phyloP scores from a whole-genome alignment of 371 early-diverging fungal genomes.

The Rhizopus stolonifer region DNA sequence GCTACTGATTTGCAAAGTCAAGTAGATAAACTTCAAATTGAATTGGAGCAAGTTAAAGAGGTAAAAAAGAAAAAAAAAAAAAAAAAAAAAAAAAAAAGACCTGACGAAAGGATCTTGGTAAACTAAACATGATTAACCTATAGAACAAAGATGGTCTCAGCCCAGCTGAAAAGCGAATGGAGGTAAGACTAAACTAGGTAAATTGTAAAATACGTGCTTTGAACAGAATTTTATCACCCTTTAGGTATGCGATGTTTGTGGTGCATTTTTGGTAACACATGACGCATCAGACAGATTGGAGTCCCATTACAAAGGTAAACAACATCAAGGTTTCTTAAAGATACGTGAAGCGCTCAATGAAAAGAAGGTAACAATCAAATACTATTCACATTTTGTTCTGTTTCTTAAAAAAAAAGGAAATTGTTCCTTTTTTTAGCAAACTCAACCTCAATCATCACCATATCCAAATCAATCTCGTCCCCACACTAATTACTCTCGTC shows the following conservation, averaged over 20 bases:
- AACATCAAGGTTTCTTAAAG: slow-evolving; percentile 83
- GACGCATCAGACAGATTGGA: slow-evolving; percentile 81
- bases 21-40: slow-evolving; percentile 66
- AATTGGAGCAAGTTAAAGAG: slow-evolving; percentile 61
- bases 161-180: slow-evolving; percentile 76
- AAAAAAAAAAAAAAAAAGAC: too few relatives aligned
- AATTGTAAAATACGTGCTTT: background rate
- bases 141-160: slow-evolving; percentile 67
- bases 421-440: slow-evolving; percentile 11
- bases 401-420: too few relatives aligned
- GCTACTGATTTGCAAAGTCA: slow-evolving; percentile 64
- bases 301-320: slow-evolving; percentile 87
- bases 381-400: background rate
- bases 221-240: background rate
- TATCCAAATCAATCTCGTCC: slow-evolving; percentile 21
- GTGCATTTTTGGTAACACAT: slow-evolving; percentile 84
- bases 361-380: slow-evolving; percentile 57
- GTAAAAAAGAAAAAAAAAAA: slow-evolving; percentile 41
- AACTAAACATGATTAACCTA: slow-evolving; percentile 8
- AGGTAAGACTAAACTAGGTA: slow-evolving; percentile 19
- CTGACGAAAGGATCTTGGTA: background rate
- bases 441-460: background rate
- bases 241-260: slow-evolving; percentile 87
- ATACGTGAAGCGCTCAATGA: slow-evolving; percentile 81
- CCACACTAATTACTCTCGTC: slow-evolving; percentile 34